phyloP scores from a whole-genome alignment of 257 asterid species.

The Thymus quinquecostatus region DNA sequence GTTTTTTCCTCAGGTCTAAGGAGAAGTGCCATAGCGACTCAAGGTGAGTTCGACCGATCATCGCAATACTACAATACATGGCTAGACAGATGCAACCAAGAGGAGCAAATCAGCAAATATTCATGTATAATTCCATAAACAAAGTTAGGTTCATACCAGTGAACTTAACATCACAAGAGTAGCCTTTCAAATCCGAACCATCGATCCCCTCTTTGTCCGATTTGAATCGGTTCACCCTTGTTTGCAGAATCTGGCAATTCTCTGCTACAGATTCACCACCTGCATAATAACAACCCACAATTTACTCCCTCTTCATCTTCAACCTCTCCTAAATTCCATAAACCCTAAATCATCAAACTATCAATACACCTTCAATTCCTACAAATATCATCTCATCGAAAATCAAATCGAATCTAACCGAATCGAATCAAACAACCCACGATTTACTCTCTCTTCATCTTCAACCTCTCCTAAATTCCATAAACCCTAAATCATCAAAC shows the following conservation, averaged over 20 bases:
- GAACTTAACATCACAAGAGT: slow-evolving; percentile 86
- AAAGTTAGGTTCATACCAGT: slow-evolving; percentile 50
- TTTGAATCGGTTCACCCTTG: slow-evolving; percentile 85
- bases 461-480: slow-evolving; percentile 13
- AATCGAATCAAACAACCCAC: background rate
- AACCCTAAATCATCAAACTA: background rate
- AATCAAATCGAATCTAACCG: background rate
- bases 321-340: slow-evolving; percentile 3
- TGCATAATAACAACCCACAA: slow-evolving; percentile 37
- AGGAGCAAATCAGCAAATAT: background rate
- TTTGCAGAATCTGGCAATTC: slow-evolving; percentile 96
- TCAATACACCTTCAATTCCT: background rate
- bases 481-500: background rate
- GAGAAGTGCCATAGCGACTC: background rate
- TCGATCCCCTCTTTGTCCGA: slow-evolving; percentile 64
- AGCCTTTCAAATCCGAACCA: slow-evolving; percentile 56
- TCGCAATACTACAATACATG: background rate
- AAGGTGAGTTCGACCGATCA: background rate
- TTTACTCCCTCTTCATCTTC: slow-evolving; percentile 10
- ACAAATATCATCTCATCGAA: too few relatives aligned
- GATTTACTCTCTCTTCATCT: slow-evolving; percentile 1
- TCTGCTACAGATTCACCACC: slow-evolving; percentile 93
- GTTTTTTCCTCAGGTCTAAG: background rate
- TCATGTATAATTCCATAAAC: background rate
- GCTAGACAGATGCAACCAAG: background rate